These are phyloP conservation scores for Penicillium sp. DNA, from an alignment of 2,329 filamentous ascomycete genomes.

Conservation along the genomic window DNA sequence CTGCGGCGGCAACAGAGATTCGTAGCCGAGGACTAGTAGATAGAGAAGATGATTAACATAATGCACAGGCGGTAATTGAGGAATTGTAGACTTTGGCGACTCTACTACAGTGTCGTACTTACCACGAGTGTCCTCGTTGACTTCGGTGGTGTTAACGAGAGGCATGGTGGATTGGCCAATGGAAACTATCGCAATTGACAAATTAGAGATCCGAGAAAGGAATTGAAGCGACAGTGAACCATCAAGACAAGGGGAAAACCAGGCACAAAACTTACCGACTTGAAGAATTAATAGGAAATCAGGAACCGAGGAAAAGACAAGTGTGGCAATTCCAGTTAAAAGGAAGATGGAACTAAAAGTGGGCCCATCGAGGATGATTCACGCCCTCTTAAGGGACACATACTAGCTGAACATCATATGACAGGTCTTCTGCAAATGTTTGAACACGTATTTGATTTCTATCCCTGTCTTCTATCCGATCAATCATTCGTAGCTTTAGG, in stretches of 20 bases:
- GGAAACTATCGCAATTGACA: not conserved
- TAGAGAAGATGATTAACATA: not conserved
- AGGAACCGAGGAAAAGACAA: not conserved
- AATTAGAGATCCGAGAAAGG: not conserved
- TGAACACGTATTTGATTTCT: not conserved
- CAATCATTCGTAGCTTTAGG: not conserved
- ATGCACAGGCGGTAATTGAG: not conserved
- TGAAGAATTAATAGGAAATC: not conserved
- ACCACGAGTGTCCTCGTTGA: slow-evolving; percentile 49
- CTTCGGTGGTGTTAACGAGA: slow-evolving; percentile 41
- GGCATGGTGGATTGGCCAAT: slow-evolving; percentile 35
- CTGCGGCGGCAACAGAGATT: slow-evolving; percentile 85
- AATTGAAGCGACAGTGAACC: not conserved
- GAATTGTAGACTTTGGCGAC: slow-evolving; percentile 1
- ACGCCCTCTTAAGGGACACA: not conserved
- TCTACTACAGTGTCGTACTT: slow-evolving; percentile 17
- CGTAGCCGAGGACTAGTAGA: slow-evolving; percentile 80
- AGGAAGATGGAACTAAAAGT: slow-evolving; percentile 3
- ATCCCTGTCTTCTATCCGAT: not conserved
- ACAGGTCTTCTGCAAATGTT: not conserved
- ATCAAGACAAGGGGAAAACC: not conserved
- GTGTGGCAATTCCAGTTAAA: slow-evolving; percentile 2
- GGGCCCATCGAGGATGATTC: slow-evolving; percentile 2
- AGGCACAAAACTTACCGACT: not conserved
- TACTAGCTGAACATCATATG: not conserved